A percentile compares a stretch with the other conserved stretches of the same genome.
phyloP scores from a whole-genome alignment of 2,329 filamentous ascomycete species.

The Trichoderma brevicompactum region DNA sequence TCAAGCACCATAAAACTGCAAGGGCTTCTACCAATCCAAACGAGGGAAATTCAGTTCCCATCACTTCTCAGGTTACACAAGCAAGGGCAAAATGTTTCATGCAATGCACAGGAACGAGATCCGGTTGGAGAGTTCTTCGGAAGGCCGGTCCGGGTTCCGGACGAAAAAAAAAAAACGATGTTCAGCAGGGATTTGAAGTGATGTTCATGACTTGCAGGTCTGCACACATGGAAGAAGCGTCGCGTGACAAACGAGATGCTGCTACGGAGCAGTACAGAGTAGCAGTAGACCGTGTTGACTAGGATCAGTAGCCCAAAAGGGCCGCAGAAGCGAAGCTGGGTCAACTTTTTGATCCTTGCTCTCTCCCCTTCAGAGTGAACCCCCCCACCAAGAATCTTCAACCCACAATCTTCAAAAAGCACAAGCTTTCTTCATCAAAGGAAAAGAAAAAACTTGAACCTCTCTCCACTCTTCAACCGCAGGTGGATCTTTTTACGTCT shows the following conservation, averaged over 20 bases:
- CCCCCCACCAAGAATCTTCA: background rate
- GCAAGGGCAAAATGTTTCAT: background rate
- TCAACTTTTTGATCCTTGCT: background rate
- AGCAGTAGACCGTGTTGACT: background rate
- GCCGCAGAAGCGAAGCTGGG: background rate
- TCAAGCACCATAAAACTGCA: background rate
- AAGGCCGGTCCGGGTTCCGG: conserved; percentile 13
- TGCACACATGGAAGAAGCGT: background rate
- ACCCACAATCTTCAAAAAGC: background rate
- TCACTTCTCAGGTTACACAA: conserved; percentile 3
- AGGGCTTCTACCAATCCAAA: conserved; percentile 18
- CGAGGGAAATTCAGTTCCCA: background rate
- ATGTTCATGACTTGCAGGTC: conserved; percentile 6
- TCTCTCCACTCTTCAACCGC: background rate
- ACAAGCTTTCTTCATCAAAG: no score
- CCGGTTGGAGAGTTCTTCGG: conserved; percentile 25
- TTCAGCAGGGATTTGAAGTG: conserved; percentile 3
- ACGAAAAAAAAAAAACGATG: background rate
- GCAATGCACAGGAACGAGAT: conserved; percentile 27
- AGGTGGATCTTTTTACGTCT: conserved; percentile 17
- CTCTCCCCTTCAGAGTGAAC: background rate
- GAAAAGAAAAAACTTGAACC: background rate
- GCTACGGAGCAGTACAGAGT: no score
- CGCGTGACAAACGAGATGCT: background rate
- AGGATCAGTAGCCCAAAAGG: background rate